These are phyloP conservation scores for Magnaporthales sp. DNA, from an alignment of 2,329 filamentous ascomycete species.

Conservation along the genomic window DNA sequence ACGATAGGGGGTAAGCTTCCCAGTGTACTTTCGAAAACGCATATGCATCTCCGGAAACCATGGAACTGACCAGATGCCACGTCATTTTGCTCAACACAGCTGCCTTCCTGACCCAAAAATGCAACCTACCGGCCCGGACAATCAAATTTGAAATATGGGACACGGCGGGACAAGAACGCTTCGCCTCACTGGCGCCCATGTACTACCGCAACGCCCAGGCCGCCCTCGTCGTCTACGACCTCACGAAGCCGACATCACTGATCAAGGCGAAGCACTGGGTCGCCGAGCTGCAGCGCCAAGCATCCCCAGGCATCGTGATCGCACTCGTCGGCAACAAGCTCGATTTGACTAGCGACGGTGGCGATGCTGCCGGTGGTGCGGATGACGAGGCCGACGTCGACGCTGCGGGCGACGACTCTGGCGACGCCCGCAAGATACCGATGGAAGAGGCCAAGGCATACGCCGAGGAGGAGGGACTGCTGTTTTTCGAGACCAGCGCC, in stretches of 20 bases:
- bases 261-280: constrained; percentile 99
- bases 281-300: constrained; percentile 91
- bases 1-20: constrained; percentile 81
- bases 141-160: constrained; percentile 98
- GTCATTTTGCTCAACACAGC: constrained; percentile 47
- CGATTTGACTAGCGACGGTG: constrained; percentile 65
- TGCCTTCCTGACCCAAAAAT: constrained; percentile 98
- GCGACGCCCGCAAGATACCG: constrained; percentile 77
- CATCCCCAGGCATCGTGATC: constrained; percentile 92
- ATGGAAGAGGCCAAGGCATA: constrained; percentile 89
- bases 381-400: constrained; percentile 33
- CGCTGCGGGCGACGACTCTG: constrained; percentile 52
- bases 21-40: neutral
- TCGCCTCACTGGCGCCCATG: constrained; percentile 94
- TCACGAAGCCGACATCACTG: constrained; percentile 91
- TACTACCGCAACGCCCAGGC: constrained; percentile 99
- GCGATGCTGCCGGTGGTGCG: constrained; percentile 39
- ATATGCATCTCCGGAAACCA: neutral
- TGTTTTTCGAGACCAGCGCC: constrained; percentile 97
- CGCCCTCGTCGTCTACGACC: constrained; percentile 95
- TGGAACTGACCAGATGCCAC: neutral
- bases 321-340: constrained; percentile 95
- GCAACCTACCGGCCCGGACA: constrained; percentile 84
- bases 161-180: constrained; percentile 94
- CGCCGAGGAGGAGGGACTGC: constrained; percentile 83